phyloP scores from a whole-genome alignment of 192 early-diverging fungal genomes.

The Cetraspora pellucida region DNA sequence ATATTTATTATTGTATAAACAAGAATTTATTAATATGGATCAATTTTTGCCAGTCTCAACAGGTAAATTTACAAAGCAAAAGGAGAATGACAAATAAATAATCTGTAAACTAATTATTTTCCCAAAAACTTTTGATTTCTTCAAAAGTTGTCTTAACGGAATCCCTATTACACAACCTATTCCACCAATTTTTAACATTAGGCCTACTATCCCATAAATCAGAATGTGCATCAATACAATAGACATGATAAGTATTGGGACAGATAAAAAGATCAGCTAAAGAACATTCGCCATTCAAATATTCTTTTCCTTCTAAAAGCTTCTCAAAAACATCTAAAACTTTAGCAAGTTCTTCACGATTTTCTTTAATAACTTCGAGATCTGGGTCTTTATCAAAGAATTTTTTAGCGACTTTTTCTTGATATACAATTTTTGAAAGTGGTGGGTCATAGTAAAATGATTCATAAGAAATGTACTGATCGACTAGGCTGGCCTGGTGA shows the following conservation, averaged over 20 bases:
- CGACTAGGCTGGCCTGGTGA: constrained; percentile 36
- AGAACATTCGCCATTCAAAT: constrained; percentile 32
- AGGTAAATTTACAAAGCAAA: too few species aligned
- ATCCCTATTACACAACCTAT: not conserved
- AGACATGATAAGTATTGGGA: constrained; percentile 12
- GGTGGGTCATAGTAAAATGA: not conserved
- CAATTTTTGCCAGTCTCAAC: too few species aligned
- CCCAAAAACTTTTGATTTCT: too few species aligned
- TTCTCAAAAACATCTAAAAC: constrained; percentile 32
- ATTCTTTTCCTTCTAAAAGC: constrained; percentile 35
- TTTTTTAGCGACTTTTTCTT: constrained; percentile 13
- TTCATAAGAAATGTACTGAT: constrained; percentile 41
- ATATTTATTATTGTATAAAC: too few species aligned
- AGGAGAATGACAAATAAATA: too few species aligned
- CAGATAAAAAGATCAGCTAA: constrained; percentile 32
- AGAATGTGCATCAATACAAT: not conserved
- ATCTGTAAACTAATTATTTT: too few species aligned
- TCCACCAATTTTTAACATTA: constrained; percentile 37
- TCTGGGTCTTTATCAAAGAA: not conserved
- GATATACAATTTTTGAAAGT: not conserved
- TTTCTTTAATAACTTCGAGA: not conserved
- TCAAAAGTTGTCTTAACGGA: too few species aligned
- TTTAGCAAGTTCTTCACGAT: not conserved
- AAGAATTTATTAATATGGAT: too few species aligned
- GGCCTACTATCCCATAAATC: constrained; percentile 28